Evolutionary conservation across 768 basidiomycete species (phyloP).

Genomic region (Boletus tomentosulus): DNA sequence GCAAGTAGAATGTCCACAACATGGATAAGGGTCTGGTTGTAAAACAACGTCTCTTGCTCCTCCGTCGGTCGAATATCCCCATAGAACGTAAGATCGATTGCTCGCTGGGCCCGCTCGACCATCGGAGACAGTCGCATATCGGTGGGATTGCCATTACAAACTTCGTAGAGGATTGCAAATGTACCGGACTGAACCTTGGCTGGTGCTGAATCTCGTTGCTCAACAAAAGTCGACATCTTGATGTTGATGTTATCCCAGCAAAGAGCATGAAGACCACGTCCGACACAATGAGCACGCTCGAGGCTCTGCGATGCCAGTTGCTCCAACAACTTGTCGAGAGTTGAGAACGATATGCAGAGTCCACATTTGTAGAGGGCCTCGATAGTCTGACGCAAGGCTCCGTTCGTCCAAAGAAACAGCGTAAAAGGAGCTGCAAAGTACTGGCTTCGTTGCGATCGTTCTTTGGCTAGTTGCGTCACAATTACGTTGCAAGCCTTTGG

Average conservation of each 20-base stretch:
- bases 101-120: not conserved
- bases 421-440: constrained; percentile 1
- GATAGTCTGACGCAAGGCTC: not conserved
- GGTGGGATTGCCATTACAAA: not conserved
- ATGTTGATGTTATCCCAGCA: constrained; percentile 3
- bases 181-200: not conserved
- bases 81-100: not conserved
- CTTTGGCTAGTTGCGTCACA: not conserved
- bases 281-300: not conserved
- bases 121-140: not conserved
- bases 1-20: not conserved
- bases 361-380: not conserved
- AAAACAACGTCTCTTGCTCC: not conserved
- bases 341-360: not conserved
- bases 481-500: constrained; percentile 7
- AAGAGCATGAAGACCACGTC: not conserved
- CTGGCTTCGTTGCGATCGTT: not conserved
- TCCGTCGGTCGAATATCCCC: not conserved
- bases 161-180: not conserved
- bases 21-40: not conserved
- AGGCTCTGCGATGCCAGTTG: not conserved
- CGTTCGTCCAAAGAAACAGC: not conserved
- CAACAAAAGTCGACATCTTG: not conserved
- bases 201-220: not conserved
- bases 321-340: not conserved